Evolutionary conservation across 148 eudicot genomes (phyloP).

Genomic region (Camellia granthamiana): DNA sequence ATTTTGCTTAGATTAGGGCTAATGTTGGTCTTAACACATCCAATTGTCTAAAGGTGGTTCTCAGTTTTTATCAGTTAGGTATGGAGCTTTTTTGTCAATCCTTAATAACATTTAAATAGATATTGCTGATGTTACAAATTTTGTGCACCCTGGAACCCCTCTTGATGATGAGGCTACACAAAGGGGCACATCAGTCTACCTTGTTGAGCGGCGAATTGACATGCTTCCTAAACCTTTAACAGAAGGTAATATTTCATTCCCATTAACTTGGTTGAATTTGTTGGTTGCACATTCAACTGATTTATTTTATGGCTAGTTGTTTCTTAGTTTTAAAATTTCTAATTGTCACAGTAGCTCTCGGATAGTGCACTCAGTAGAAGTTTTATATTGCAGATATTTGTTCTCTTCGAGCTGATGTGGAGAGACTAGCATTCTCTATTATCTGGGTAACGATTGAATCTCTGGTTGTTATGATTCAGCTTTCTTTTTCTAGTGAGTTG

Average conservation of each 20-base stretch:
- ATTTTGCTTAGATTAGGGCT: neutral
- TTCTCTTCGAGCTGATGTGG: constrained; percentile 91
- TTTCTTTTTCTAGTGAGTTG: neutral
- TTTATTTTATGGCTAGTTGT: neutral
- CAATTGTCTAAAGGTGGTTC: neutral
- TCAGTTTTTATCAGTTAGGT: neutral
- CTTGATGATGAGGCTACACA: constrained; percentile 93
- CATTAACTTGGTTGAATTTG: neutral
- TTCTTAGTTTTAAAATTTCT: neutral
- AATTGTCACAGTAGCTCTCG: neutral
- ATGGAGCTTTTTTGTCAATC: constrained; percentile 21
- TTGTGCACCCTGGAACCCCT: constrained; percentile 93
- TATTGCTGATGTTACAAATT: constrained; percentile 98
- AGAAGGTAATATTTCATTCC: constrained; percentile 51
- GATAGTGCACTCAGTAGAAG: neutral
- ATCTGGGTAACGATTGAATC: constrained; percentile 57
- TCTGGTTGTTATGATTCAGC: neutral
- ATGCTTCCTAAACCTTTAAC: constrained; percentile 99
- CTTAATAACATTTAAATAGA: constrained; percentile 60
- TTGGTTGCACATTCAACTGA: neutral
- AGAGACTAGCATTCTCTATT: constrained; percentile 94
- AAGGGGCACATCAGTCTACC: constrained; percentile 97
- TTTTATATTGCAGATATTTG: constrained; percentile 71
- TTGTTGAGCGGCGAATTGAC: constrained; percentile 94
- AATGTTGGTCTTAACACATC: neutral